phyloP scores from a whole-genome alignment of 116 monocot species.

The Trichopus zeylanicus region DNA sequence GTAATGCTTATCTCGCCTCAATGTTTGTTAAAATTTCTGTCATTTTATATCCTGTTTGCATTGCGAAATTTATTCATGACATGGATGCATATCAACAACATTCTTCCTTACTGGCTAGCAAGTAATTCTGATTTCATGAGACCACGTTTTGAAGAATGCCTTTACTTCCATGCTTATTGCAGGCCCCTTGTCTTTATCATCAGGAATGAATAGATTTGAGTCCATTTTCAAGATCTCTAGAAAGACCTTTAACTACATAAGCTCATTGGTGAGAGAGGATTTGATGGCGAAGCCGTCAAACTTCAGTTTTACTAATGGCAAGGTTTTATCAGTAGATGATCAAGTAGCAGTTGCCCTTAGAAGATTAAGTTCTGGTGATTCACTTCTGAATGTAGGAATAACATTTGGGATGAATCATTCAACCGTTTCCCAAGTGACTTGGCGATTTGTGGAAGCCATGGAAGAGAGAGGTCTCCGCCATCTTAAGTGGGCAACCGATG shows the following conservation, averaged over 20 bases:
- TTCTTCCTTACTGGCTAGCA: background rate
- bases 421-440: constrained; percentile 83
- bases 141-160: background rate
- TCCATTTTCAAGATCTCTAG: constrained; percentile 82
- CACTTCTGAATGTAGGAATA: constrained; percentile 50
- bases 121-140: background rate
- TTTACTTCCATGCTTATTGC: constrained; percentile 8
- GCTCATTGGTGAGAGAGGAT: constrained; percentile 56
- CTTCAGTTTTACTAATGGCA: constrained; percentile 45
- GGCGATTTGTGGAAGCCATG: constrained; percentile 88
- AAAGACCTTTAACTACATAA: constrained; percentile 82
- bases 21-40: no score
- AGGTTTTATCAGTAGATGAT: constrained; percentile 44
- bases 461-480: constrained; percentile 68
- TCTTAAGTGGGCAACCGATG: constrained; percentile 62
- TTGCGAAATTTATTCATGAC: no score
- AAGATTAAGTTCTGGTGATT: constrained; percentile 74
- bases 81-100: background rate
- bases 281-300: constrained; percentile 45
- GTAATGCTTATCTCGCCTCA: no score
- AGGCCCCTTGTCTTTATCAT: constrained; percentile 47
- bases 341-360: constrained; percentile 73
- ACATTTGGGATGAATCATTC: constrained; percentile 73
- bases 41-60: no score
- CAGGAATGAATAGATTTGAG: constrained; percentile 47